phyloP scores from a whole-genome alignment of 1,139 yeast species.

The Schwanniomyces etchellsii region DNA sequence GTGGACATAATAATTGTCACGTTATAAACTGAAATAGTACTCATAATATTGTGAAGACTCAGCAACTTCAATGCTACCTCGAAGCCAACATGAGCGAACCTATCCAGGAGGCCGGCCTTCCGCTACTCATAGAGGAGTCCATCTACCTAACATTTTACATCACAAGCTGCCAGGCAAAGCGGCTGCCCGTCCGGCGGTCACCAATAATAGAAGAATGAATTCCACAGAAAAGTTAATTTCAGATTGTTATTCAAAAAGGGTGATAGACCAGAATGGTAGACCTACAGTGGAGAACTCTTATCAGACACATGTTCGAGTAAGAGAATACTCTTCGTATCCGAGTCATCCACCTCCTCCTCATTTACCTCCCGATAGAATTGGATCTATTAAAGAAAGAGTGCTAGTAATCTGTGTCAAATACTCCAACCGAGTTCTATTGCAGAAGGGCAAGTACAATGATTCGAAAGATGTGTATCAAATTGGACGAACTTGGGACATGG shows the following conservation, averaged over 20 bases:
- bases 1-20: too few relatives aligned
- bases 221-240: constrained; percentile 28
- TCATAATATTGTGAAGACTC: too few relatives aligned
- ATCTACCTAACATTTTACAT: constrained; percentile 1
- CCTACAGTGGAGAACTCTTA: constrained; percentile 29
- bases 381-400: constrained; percentile 34
- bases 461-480: constrained; percentile 72
- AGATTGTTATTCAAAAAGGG: constrained; percentile 37
- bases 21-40: too few relatives aligned
- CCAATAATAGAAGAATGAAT: constrained; percentile 5
- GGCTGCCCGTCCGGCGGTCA: constrained; percentile 3
- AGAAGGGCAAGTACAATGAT: constrained; percentile 79
- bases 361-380: constrained; percentile 24
- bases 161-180: constrained; percentile 1
- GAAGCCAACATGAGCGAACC: constrained; percentile 1
- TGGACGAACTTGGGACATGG: constrained; percentile 90
- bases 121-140: constrained; percentile 1
- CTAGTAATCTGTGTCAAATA: constrained; percentile 37
- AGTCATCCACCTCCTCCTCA: constrained; percentile 35
- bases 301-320: constrained; percentile 32
- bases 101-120: constrained; percentile 2
- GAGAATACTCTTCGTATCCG: constrained; percentile 36
- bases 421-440: constrained; percentile 65
- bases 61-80: not conserved
- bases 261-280: constrained; percentile 22